Conservation (phyloP, 2,329 filamentous ascomycete genomes). For the Venturia carpophila region DNA sequence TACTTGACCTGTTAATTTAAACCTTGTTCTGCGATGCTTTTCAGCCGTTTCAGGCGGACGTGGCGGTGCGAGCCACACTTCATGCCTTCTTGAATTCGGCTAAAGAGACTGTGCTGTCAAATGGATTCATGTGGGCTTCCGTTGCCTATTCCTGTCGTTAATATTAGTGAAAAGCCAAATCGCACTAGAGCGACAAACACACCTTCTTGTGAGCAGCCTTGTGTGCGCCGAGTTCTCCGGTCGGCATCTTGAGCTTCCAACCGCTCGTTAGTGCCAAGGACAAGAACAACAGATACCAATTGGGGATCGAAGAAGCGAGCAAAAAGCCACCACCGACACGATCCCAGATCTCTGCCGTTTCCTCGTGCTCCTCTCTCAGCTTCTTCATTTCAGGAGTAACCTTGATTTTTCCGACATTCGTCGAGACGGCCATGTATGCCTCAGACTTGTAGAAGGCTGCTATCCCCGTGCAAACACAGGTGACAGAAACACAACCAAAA, state of each 20-base stretch:
- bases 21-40: too few species aligned
- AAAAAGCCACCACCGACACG: constrained; percentile 14
- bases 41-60: too few species aligned
- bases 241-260: constrained; percentile 9
- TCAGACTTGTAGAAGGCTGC: constrained; percentile 6
- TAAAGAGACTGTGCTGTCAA: neutral
- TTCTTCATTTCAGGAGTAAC: neutral
- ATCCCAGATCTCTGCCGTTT: neutral
- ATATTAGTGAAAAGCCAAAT: neutral
- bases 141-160: constrained; percentile 1
- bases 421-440: constrained; percentile 7
- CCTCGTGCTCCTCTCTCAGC: neutral
- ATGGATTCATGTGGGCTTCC: neutral
- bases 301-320: neutral
- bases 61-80: too few species aligned
- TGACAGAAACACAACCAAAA: constrained; percentile 8
- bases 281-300: constrained; percentile 8
- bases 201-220: constrained; percentile 10
- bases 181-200: neutral
- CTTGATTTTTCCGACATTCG: constrained; percentile 1
- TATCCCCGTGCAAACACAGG: neutral
- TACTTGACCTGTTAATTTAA: too few species aligned
- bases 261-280: neutral
- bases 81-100: neutral
- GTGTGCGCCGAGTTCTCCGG: constrained; percentile 6